Base-by-base conservation (phyloP, 1,284 basidiomycete genomes). In the Ustilago hordei region DNA sequence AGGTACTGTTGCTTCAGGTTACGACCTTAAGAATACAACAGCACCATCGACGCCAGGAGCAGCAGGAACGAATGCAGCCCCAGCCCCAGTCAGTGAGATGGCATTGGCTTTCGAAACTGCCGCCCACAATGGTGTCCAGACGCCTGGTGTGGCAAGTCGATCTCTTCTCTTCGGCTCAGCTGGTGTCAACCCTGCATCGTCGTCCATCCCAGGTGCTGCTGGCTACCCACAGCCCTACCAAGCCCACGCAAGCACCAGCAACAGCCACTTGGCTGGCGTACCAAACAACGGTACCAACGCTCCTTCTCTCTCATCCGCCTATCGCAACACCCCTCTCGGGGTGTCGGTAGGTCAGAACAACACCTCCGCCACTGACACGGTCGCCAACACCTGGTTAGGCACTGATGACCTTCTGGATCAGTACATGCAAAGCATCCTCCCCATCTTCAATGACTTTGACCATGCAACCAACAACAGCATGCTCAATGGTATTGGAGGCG, bases 371-470 rank as follows among this genome's bases (percentile, higher is more conserved):
- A 17, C 69, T 28, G 69, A 76, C 23, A 55, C 74, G 31, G 55
- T 69, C 15, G 71, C 74, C 13, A 76, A 43, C 48, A 71, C 64
- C 2, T 76, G 74, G 74, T 56, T 76, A 35, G 74, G 74, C 39
- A 76, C 74, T 5, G 74, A 76, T 53, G 74, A 76, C 23, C 55
- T 76, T 47, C 43, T 76, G 52, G 74, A 76, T 19, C 62, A 64
- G 50, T 76, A 76, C 65, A 76, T 76, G 74, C 74, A 76, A 43
- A 76, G 74, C 47, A 76, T 76, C 53, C 32, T 76, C 48, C 74
- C 74, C 19, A 76, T 76, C 58, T 76, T 76, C 38, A 76, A 76
- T 43, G 74, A 76, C 47, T 76, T 76, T 43, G 74, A 76, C n/a
- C 74, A 76, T 39, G 62, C 61, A 8, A 71, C 64, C 45, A 71